Evolutionary conservation across 148 eudicot species (phyloP).

Genomic region (Vaccinium macrocarpon): DNA sequence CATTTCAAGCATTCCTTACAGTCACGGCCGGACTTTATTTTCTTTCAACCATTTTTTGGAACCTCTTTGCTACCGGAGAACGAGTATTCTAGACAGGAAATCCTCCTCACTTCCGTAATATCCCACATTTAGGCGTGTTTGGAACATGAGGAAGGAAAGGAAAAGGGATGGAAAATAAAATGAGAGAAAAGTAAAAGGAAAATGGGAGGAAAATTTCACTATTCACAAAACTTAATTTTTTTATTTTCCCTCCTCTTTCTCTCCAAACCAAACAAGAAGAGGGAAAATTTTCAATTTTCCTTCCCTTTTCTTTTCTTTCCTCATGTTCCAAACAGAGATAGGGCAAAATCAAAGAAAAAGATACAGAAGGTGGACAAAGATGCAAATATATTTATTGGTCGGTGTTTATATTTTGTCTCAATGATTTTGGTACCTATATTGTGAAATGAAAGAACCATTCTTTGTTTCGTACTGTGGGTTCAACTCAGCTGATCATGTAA

Average conservation of each 20-base stretch:
- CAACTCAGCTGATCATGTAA: background rate
- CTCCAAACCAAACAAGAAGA: no score
- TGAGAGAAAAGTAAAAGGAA: no score
- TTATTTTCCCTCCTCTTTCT: no score
- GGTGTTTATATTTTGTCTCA: no score
- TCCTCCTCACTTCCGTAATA: background rate
- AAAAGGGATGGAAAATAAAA: no score
- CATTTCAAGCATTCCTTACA: constrained; percentile 83
- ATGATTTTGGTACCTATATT: background rate
- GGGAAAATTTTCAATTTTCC: no score
- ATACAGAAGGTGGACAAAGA: background rate
- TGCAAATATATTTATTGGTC: background rate
- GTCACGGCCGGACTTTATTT: constrained; percentile 86
- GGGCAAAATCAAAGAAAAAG: background rate
- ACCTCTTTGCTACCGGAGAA: constrained; percentile 74
- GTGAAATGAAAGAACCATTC: background rate
- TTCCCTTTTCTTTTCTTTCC: no score
- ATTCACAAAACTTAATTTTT: no score
- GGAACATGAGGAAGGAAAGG: no score
- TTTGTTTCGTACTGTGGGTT: background rate
- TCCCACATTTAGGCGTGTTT: background rate
- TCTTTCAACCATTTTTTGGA: constrained; percentile 64
- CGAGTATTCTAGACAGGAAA: constrained; percentile 45
- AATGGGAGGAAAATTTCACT: no score
- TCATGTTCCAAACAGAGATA: no score